A percentile compares a stretch with the other conserved stretches of the same genome.
Conservation (phyloP, 768 basidiomycete species). For the Leccinum uliginosum region DNA sequence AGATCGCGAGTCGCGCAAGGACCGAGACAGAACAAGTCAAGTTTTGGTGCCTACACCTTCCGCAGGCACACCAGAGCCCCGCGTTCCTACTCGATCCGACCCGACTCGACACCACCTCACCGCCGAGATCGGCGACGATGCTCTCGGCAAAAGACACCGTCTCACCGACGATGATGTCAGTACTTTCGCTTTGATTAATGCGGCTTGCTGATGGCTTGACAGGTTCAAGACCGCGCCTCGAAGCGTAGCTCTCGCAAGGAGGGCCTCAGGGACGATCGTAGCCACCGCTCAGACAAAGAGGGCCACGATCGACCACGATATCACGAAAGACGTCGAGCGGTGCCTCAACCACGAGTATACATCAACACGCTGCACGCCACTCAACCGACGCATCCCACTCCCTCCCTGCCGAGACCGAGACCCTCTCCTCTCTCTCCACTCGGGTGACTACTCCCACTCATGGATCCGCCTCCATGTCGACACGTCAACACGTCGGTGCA, state of each 20-base stretch:
- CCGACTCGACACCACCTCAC: slow-evolving; percentile 49
- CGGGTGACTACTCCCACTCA: too few relatives aligned
- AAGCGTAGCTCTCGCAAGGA: slow-evolving; percentile 83
- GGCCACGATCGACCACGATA: slow-evolving; percentile 63
- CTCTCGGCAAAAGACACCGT: slow-evolving; percentile 68
- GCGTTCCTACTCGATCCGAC: slow-evolving; percentile 59
- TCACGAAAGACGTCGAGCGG: slow-evolving; percentile 60
- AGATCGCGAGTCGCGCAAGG: slow-evolving; percentile 59
- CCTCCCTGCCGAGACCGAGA: slow-evolving; percentile 40
- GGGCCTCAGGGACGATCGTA: slow-evolving; percentile 69
- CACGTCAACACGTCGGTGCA: too few relatives aligned
- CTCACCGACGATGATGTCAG: slow-evolving; percentile 71
- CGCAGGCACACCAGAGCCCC: slow-evolving; percentile 43
- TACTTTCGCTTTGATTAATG: slow-evolving; percentile 5
- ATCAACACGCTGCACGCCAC: too few relatives aligned
- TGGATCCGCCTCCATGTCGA: too few relatives aligned
- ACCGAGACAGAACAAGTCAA: slow-evolving; percentile 44
- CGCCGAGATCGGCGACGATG: slow-evolving; percentile 51
- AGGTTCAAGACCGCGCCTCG: slow-evolving; percentile 65
- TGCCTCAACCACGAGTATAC: slow-evolving; percentile 44
- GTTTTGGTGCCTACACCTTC: slow-evolving; percentile 30
- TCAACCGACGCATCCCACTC: too few relatives aligned
- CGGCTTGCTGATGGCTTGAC: slow-evolving; percentile 13
- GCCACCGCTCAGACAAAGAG: slow-evolving; percentile 68
- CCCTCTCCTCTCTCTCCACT: too few relatives aligned